Evolutionary conservation across 768 basidiomycete species (phyloP).

Genomic region (Solioccasus polychromus): DNA sequence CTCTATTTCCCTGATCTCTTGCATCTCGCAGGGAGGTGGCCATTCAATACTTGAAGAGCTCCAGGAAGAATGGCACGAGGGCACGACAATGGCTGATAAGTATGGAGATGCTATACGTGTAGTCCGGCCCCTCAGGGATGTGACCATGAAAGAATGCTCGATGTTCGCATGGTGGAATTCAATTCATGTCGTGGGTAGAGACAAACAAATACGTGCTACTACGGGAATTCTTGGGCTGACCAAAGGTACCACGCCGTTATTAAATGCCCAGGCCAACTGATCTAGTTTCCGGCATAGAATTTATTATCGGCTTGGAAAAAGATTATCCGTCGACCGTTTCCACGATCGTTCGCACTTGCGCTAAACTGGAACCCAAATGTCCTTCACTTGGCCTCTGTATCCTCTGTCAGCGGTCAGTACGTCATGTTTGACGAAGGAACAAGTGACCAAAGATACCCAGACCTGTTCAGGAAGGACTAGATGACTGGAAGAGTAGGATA

Average conservation of each 20-base stretch:
- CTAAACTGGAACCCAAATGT: conserved; percentile 69
- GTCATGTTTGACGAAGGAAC: neutral
- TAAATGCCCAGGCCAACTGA: neutral
- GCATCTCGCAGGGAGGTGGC: conserved; percentile 74
- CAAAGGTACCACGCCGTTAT: conserved; percentile 45
- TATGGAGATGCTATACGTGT: conserved; percentile 40
- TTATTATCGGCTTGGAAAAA: conserved; percentile 74
- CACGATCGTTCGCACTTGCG: conserved; percentile 76
- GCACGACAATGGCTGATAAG: conserved; percentile 4
- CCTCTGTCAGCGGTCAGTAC: conserved; percentile 60
- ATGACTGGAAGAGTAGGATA: conserved; percentile 72
- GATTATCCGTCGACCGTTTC: conserved; percentile 88
- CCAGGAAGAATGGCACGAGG: conserved; percentile 65
- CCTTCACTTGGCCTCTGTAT: conserved; percentile 48
- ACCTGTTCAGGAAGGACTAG: conserved; percentile 59
- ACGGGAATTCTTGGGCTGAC: conserved; percentile 67
- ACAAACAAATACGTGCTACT: conserved; percentile 42
- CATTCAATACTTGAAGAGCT: conserved; percentile 66
- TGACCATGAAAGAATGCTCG: conserved; percentile 77
- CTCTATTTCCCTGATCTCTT: conserved; percentile 70
- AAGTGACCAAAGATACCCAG: conserved; percentile 32
- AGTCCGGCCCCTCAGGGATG: conserved; percentile 66
- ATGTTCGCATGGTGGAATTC: conserved; percentile 75
- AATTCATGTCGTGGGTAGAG: conserved; percentile 50
- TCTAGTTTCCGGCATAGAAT: conserved; percentile 45